Base-by-base conservation (phyloP, 768 basidiomycete genomes). In the Agaricus blazei region DNA sequence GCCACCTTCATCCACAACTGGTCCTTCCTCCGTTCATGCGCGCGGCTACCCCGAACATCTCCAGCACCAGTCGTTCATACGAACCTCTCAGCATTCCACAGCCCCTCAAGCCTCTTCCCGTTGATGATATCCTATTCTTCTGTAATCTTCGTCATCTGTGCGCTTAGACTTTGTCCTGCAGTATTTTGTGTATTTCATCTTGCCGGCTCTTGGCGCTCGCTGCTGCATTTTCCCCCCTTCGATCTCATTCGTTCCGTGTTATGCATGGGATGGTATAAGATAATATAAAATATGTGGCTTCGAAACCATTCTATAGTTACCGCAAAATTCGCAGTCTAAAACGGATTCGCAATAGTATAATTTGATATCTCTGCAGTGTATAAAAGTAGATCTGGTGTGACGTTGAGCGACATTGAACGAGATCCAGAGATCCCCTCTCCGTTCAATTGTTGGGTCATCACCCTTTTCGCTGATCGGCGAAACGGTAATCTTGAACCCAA, bases 41-140 rank as follows among this genome's bases (percentile, higher is more conserved):
- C 57, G 67, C 44, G 52, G 59, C 48, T 69, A 62, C 51, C 62
- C 65, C 31, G 68, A 72, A 19, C 65, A 67, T 45, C 64, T 74
- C 8, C 67, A 72, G 42, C 75, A 77, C 29, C 78, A 78, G 56
- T 77, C 77, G 23, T 80, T 79, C 60, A 70, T 79, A 64, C 70
- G 77, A 15, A 70, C 74, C 34, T 73, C 77, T 42, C 77, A 77
- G 53, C 64, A 58, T 47, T 56, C 41, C 31, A 56, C 55, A n/a
- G 38, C 38, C 14, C 54, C 54, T 48, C 54, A 55, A 42, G 54
- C 47, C 9, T 40, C 53, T 14, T 28, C 47, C 19, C 47, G 47
- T 34, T 55, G 29, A 41, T 41, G 15, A 9, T 49, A 48, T 4
- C 40, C 36, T 55, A 42, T 5, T 12, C 19, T 49, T 54, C 29